Evolutionary conservation across 495 filamentous ascomycete species (phyloP), one percentile per base, ranked within the genome.

Genomic region (Pyrenopolyporus hunteri): DNA sequence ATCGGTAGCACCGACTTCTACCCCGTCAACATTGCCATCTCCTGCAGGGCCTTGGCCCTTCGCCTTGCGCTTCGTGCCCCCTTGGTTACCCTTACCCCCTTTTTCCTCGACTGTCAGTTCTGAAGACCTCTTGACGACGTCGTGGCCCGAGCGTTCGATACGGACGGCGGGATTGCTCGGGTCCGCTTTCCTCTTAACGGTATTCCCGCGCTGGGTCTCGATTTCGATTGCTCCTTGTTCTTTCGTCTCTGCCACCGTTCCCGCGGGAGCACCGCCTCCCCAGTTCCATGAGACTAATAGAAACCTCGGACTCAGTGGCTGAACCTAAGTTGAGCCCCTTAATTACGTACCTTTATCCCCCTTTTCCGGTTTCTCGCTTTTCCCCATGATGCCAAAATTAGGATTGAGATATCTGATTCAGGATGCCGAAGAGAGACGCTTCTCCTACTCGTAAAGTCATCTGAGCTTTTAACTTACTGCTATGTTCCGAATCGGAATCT

Each of bases 91-190:
- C 13, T 62, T 58, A 6, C 40, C 26, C 37, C 40, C 26, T 33
- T 78, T 79, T 26, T 73, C 59, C 8, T 78, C 75, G n/a, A 78
- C 74, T 1, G 76, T 74, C 22, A 85, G 69, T 67, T 86, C 84
- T 57, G 73, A 77, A 16, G 82, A 78, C 45, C 74, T 73, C 70
- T 87, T 87, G 28, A 86, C 85, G 32, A 86, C 86, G 69, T 88
- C 85, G 66, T 88, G 86, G 26, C 86, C 85, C 4, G 76, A 64
- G 14, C 85, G 76, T 51, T 71, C 73, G 54, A 86, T 66, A 58
- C 79, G 79, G 11, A 87, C 82, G 36, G 82, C 85, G 1, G 84
- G 85, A 57, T 89, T 81, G 11, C 76, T 76, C 33, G 79, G 73
- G 19, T 80, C 72, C 55, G 80, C 85, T 39, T 84, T 82, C 71